Evolutionary conservation across 345 rosid genomes (phyloP).

Genomic region (Boechera retrofracta): DNA sequence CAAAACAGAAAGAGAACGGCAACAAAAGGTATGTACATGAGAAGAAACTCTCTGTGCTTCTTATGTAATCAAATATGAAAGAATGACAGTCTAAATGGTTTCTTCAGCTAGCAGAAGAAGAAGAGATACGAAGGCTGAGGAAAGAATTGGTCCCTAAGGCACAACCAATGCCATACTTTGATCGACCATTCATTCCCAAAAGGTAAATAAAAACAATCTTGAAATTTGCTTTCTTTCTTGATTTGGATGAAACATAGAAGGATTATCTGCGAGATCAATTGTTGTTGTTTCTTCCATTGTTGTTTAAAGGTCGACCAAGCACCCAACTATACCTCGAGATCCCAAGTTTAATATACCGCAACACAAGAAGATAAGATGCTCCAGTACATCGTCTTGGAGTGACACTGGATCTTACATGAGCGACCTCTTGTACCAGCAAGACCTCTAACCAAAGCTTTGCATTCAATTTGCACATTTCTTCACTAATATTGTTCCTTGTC

Average conservation of each 20-base stretch:
- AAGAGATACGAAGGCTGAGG: slow-evolving; percentile 74
- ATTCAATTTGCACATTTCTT: slow-evolving; percentile 14
- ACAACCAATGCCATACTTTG: slow-evolving; percentile 93
- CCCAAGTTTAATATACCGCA: slow-evolving; percentile 75
- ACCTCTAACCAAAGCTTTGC: slow-evolving; percentile 4
- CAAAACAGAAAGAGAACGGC: slow-evolving; percentile 84
- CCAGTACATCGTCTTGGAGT: slow-evolving; percentile 47
- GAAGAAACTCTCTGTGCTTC: neutral
- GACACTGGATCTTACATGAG: slow-evolving; percentile 44
- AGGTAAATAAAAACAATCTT: slow-evolving; percentile 50
- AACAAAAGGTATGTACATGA: slow-evolving; percentile 62
- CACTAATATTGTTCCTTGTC: slow-evolving; percentile 15
- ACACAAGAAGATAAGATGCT: slow-evolving; percentile 81
- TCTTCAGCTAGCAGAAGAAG: slow-evolving; percentile 77
- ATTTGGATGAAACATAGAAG: neutral
- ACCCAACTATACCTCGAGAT: slow-evolving; percentile 77
- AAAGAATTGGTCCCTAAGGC: slow-evolving; percentile 86
- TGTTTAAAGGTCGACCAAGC: slow-evolving; percentile 66
- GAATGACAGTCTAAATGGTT: neutral
- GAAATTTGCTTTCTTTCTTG: neutral
- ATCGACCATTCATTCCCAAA: slow-evolving; percentile 92
- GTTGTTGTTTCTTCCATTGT: slow-evolving; percentile 1
- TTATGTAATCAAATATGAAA: neutral
- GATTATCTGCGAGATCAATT: neutral
- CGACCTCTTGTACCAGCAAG: slow-evolving; percentile 38